Percentiles rank a stretch among this genome's conserved stretches.
Conservation (phyloP, 1,139 yeast species). For the Debaryomyces udenii region DNA sequence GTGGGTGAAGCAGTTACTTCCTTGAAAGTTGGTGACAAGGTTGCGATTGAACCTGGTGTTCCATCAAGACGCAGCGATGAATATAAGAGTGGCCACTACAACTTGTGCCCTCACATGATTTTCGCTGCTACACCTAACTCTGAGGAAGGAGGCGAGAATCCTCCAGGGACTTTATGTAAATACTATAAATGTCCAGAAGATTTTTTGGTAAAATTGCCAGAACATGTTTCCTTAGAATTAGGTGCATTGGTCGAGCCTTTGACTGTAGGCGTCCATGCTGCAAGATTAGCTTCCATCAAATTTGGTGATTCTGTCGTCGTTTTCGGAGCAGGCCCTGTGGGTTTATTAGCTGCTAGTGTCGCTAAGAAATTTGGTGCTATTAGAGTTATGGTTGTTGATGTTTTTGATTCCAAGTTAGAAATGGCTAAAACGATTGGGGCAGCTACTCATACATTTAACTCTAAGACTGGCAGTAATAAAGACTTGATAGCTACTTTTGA, state of each 20-base stretch:
- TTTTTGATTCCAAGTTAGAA: slow-evolving; percentile 59
- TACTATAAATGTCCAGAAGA: slow-evolving; percentile 82
- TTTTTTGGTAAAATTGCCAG: slow-evolving; percentile 79
- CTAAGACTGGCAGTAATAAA: slow-evolving; percentile 43
- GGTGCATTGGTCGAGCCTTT: slow-evolving; percentile 92
- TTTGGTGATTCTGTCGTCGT: slow-evolving; percentile 79
- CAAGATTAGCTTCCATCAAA: slow-evolving; percentile 64
- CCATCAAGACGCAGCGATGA: slow-evolving; percentile 77
- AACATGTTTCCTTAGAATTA: slow-evolving; percentile 73
- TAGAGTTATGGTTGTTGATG: slow-evolving; percentile 65
- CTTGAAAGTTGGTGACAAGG: slow-evolving; percentile 74
- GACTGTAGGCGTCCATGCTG: slow-evolving; percentile 84
- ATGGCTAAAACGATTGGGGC: slow-evolving; percentile 60
- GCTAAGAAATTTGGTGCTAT: slow-evolving; percentile 85
- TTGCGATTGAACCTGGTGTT: slow-evolving; percentile 74
- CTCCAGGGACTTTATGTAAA: slow-evolving; percentile 72
- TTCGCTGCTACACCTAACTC: slow-evolving; percentile 82
- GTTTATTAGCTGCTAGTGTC: slow-evolving; percentile 74
- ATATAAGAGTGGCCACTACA: slow-evolving; percentile 76
- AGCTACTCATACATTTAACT: slow-evolving; percentile 64
- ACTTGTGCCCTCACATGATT: slow-evolving; percentile 79
- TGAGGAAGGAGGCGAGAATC: slow-evolving; percentile 43
- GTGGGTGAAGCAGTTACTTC: slow-evolving; percentile 63
- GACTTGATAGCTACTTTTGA: slow-evolving; percentile 40
- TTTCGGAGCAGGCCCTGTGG: slow-evolving; percentile 95